These are phyloP conservation scores for Boletus smithii DNA, from an alignment of 1,284 basidiomycete species.

Conservation along the genomic window DNA sequence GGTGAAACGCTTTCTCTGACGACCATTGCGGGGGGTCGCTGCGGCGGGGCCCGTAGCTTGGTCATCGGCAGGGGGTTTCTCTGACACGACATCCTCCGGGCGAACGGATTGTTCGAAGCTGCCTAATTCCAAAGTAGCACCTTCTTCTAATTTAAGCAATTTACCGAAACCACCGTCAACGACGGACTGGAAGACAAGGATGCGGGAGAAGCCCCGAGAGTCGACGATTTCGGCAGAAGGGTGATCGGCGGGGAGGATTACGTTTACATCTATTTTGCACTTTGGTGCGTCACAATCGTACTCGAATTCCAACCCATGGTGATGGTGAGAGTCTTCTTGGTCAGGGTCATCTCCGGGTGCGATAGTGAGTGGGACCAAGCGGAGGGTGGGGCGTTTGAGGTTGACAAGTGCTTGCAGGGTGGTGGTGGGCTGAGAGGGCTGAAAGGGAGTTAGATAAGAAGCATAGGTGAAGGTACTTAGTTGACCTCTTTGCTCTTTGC, in stretches of 20 bases:
- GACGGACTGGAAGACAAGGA: conserved; percentile 69
- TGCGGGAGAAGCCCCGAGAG: conserved; percentile 44
- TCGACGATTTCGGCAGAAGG: conserved; percentile 42
- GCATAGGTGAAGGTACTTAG: background rate
- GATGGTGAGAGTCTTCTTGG: conserved; percentile 46
- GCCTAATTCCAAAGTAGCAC: conserved; percentile 69
- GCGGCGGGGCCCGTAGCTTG: conserved; percentile 18
- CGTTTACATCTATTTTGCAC: conserved; percentile 72
- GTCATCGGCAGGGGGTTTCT: conserved; percentile 15
- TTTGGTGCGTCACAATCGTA: conserved; percentile 86
- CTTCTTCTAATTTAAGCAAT: conserved; percentile 67
- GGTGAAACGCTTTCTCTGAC: conserved; percentile 53
- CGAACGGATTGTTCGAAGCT: conserved; percentile 46
- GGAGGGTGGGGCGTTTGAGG: conserved; percentile 80
- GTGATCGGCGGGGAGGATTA: conserved; percentile 62
- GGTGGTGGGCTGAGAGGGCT: conserved; percentile 80
- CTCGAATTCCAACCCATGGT: conserved; percentile 81
- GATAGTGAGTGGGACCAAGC: conserved; percentile 59
- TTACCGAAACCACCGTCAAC: conserved; percentile 81
- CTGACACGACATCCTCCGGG: conserved; percentile 13
- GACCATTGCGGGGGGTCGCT: conserved; percentile 17
- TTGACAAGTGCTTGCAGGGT: conserved; percentile 90
- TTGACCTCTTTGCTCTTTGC: conserved; percentile 81
- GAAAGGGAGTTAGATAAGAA: conserved; percentile 3
- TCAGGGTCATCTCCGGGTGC: conserved; percentile 44